Base-by-base conservation (phyloP, 208 protist species). In the Leishmania turanica region DNA sequence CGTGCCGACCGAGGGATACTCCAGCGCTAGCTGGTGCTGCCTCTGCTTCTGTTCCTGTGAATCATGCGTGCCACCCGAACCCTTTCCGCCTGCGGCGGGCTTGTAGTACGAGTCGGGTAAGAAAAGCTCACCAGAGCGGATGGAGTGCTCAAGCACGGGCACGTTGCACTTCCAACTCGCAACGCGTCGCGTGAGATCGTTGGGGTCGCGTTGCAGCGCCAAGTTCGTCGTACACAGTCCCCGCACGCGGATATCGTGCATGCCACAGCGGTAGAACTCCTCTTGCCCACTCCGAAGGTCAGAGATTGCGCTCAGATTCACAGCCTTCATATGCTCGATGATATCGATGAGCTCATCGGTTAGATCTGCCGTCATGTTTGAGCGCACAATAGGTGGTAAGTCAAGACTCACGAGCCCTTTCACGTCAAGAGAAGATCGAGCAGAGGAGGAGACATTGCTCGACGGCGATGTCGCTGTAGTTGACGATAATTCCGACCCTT, bases 211-310 rank as follows among this genome's bases (percentile, higher is more conserved):
- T 17, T 82, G 62, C n/a, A 92, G 72, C 13, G 85, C 69, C 7
- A 95, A n/a, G 70, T 92, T 93, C 17, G 89, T 92, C 19, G 90
- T 84, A 78, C 88, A 89, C 40, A 93, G 83, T 0, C 87, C 92
- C 8, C 82, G 88, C 62, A 91, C 73, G 6, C 81, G 78, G 15
- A 86, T 73, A 47, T 95, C 84, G 0, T 69, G 64, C 40, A 95
- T 86, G 53, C 88, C 87, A 49, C 82, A 89, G n/a, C 86, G 85
- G 40, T 75, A 54, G 79, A 95, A 94, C 80, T 93, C 89, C 19
- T 80, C 84, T n/a, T 90, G 71, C 27, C 87, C 87, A 72, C 84
- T 92, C 19, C 89, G 80, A 40, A 88, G 81, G 75, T 92, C 88
- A 6, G 1, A 53, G 34, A 93, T 89, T 58, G 60, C 54, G n/a